These are phyloP conservation scores for Flueggea neowawraea DNA, from an alignment of 441 rosid genomes.

Conservation along the genomic window DNA sequence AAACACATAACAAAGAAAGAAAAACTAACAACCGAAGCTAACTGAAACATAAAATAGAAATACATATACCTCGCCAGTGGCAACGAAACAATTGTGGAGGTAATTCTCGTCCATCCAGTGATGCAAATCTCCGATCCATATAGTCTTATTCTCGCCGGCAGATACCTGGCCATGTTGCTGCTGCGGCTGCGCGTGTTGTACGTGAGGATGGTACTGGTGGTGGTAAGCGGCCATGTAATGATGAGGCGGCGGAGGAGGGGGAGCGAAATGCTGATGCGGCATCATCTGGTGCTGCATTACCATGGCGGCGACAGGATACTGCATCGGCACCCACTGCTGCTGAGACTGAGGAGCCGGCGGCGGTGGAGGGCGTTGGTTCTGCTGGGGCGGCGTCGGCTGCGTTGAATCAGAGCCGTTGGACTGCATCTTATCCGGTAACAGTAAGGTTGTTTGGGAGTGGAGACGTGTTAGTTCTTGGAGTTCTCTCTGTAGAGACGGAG, in stretches of 20 bases:
- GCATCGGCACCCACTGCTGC: conserved; percentile 68
- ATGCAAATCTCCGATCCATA: conserved; percentile 96
- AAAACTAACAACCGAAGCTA: neutral
- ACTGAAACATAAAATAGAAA: neutral
- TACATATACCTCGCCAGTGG: conserved; percentile 65
- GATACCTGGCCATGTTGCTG: conserved; percentile 47
- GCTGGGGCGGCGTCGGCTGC: conserved; percentile 14
- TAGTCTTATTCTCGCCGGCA: conserved; percentile 59
- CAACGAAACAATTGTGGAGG: conserved; percentile 65
- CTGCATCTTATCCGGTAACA: conserved; percentile 39
- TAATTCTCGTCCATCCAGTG: conserved; percentile 97
- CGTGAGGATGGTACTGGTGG: conserved; percentile 36
- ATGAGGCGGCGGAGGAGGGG: conserved; percentile 31
- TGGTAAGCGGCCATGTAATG: conserved; percentile 56
- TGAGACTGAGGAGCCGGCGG: conserved; percentile 29
- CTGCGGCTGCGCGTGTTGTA: conserved; percentile 33
- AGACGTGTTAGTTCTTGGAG: too few relatives aligned
- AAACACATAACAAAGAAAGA: neutral
- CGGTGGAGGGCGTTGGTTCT: conserved; percentile 26
- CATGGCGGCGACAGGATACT: conserved; percentile 69
- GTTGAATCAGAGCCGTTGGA: conserved; percentile 51
- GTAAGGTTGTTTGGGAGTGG: too few relatives aligned
- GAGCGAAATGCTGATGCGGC: conserved; percentile 40
- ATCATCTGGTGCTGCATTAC: conserved; percentile 87
- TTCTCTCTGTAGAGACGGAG: too few relatives aligned